These are phyloP conservation scores for Galerina sulciceps DNA, from an alignment of 768 basidiomycete species.

Conservation along the genomic window DNA sequence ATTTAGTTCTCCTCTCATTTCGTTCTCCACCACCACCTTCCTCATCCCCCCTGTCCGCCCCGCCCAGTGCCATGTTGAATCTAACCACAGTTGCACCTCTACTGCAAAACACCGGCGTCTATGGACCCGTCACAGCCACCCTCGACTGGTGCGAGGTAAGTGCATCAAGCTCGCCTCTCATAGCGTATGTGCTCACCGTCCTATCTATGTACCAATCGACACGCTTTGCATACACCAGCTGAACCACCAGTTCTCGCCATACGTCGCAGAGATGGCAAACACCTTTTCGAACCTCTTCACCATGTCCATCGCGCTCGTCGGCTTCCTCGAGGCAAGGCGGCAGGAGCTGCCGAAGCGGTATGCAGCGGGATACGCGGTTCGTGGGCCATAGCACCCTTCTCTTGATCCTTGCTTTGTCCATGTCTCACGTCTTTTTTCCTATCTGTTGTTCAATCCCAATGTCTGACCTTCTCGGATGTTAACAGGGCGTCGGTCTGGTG, in stretches of 20 bases:
- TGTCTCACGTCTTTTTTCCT: not conserved
- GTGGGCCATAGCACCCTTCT: not conserved
- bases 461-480: not conserved
- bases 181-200: not conserved
- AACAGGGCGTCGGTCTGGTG: slow-evolving; percentile 67
- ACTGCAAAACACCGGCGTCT: slow-evolving; percentile 47
- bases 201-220: not conserved
- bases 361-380: slow-evolving; percentile 43
- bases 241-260: slow-evolving; percentile 80
- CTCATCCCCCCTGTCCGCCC: slow-evolving; percentile 15
- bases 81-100: slow-evolving; percentile 36
- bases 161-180: not conserved
- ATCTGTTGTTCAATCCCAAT: not conserved
- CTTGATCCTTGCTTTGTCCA: too few relatives aligned
- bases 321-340: slow-evolving; percentile 34
- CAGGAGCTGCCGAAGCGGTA: slow-evolving; percentile 48
- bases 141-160: slow-evolving; percentile 76
- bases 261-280: slow-evolving; percentile 81
- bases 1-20: not conserved
- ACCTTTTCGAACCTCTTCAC: slow-evolving; percentile 72
- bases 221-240: slow-evolving; percentile 39
- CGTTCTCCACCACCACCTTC: slow-evolving; percentile 3
- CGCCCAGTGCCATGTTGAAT: slow-evolving; percentile 29
- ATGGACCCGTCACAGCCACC: slow-evolving; percentile 72
- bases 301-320: slow-evolving; percentile 57